Conservation (phyloP, 139 green algal genomes). For the Tetradesmus lagerheimii region DNA sequence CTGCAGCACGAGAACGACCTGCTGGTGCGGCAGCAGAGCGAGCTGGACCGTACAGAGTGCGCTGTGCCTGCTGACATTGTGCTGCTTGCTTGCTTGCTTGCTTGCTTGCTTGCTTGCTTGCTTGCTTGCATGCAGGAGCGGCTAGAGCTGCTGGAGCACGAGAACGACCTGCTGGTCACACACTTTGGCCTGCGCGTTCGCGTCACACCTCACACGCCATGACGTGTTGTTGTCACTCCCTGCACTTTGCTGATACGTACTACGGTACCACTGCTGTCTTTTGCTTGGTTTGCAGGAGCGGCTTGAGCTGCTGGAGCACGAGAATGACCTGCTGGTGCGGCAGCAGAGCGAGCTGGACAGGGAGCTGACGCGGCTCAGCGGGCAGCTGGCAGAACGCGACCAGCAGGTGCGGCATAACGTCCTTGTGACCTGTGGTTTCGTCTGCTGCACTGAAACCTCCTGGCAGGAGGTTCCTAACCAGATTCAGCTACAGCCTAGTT, state of each 20-base stretch:
- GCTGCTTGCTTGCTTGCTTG: too few relatives aligned
- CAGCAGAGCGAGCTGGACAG: slow-evolving; percentile 59
- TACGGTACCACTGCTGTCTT: neutral
- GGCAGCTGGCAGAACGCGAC: slow-evolving; percentile 42
- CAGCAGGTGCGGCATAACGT: slow-evolving; percentile 19
- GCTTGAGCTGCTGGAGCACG: slow-evolving; percentile 49
- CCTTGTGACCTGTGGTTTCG: too few relatives aligned
- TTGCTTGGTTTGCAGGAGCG: slow-evolving; percentile 36
- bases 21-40: slow-evolving; percentile 57
- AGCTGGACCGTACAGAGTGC: too few relatives aligned
- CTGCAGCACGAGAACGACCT: slow-evolving; percentile 67
- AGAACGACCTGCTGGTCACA: slow-evolving; percentile 61
- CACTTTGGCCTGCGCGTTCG: neutral
- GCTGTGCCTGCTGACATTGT: too few relatives aligned
- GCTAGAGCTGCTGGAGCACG: slow-evolving; percentile 45
- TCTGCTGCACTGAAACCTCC: too few relatives aligned
- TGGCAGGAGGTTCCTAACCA: too few relatives aligned
- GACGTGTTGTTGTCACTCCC: too few relatives aligned
- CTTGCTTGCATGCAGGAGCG: slow-evolving; percentile 1
- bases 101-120: neutral
- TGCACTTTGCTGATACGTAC: too few relatives aligned
- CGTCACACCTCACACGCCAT: too few relatives aligned
- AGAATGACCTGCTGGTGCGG: slow-evolving; percentile 69
- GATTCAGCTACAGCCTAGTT: too few relatives aligned
- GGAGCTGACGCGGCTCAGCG: slow-evolving; percentile 60